These are phyloP conservation scores for Blastocrithidia nonstop DNA, from an alignment of 208 protist species.

Conservation along the genomic window DNA sequence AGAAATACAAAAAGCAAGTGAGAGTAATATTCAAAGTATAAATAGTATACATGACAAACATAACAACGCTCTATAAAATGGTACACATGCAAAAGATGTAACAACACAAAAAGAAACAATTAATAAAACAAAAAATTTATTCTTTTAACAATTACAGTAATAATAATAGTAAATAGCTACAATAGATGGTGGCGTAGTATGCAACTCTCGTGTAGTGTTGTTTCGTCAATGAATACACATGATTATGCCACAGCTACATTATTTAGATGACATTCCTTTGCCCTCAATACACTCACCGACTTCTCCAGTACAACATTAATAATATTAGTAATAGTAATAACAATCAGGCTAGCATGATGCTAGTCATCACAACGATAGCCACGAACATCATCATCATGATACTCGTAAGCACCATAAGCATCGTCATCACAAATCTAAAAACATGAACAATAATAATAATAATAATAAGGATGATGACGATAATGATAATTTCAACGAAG, in stretches of 20 bases:
- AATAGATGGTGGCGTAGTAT: background rate
- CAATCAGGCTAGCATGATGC: no score
- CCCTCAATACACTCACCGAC: no score
- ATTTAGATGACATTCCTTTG: slow-evolving; percentile 24
- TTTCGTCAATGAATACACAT: slow-evolving; percentile 24
- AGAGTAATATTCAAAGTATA: slow-evolving; percentile 1
- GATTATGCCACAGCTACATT: slow-evolving; percentile 44
- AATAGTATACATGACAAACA: background rate
- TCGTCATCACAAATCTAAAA: slow-evolving; percentile 5
- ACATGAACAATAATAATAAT: slow-evolving; percentile 8
- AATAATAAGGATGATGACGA: background rate
- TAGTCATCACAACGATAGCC: no score
- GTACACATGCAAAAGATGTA: background rate
- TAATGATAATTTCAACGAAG: no score
- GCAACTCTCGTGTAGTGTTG: slow-evolving; percentile 1
- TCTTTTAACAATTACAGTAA: no score
- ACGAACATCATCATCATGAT: no score
- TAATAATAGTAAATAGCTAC: no score
- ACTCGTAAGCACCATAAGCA: no score
- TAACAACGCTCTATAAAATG: no score
- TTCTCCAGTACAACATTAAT: no score
- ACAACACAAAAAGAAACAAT: background rate
- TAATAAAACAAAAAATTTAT: background rate
- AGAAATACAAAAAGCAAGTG: background rate
- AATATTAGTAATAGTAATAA: no score